These are phyloP conservation scores for Sesbania bispinosa DNA, from an alignment of 306 rosid genomes.

Conservation along the genomic window DNA sequence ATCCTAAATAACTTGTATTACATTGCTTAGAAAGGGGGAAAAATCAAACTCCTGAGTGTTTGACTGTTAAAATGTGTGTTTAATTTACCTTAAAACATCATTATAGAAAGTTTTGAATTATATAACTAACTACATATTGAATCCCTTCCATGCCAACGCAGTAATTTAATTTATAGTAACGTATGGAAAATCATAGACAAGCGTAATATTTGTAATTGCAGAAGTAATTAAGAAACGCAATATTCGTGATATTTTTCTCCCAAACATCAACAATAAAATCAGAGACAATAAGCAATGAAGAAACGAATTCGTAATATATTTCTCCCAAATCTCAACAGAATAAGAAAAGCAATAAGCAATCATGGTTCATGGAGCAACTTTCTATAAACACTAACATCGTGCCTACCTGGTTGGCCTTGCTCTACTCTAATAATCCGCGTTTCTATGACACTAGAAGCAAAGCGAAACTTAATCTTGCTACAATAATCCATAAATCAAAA, in stretches of 20 bases:
- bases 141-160: conserved; percentile 4
- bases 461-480: not conserved
- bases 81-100: too few relatives aligned
- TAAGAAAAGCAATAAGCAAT: not conserved
- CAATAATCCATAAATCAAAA: not conserved
- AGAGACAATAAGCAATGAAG: not conserved
- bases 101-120: not conserved
- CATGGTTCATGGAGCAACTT: not conserved
- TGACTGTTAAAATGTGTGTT: too few relatives aligned
- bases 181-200: not conserved
- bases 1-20: not conserved
- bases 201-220: not conserved
- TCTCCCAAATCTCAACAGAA: not conserved
- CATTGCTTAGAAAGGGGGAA: not conserved
- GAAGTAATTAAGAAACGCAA: not conserved
- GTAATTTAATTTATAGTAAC: not conserved
- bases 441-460: not conserved
- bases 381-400: not conserved
- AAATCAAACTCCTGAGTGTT: not conserved
- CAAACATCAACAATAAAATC: not conserved
- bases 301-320: not conserved
- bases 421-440: not conserved
- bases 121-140: not conserved
- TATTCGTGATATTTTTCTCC: not conserved
- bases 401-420: not conserved